Base-by-base conservation (phyloP, 441 rosid species). In the Daphne laureola region DNA sequence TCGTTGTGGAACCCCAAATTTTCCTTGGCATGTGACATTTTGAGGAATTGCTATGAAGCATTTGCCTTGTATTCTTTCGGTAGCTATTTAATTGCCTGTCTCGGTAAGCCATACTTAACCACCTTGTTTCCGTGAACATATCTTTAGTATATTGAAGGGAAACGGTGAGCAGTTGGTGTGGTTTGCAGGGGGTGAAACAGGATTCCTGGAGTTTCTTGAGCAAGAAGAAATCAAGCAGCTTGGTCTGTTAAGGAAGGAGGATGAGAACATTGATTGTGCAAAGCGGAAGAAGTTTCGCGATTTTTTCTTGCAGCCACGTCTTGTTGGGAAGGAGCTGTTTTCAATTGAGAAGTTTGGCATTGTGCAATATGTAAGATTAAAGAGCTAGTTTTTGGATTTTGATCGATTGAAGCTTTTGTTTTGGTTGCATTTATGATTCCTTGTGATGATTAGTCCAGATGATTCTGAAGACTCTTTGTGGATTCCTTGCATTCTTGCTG, bases 31-130 rank as follows among this genome's bases (percentile, higher is more conserved):
- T 86, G 95, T 68, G 96, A 91, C 71, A 79, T 77, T 59, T 46
- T 91, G 77, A 91, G 95, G 68, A 86, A 70, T 73, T 86, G 93
- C 72, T 82, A 86, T 18, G 98, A 91, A 63, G 98, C 98, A 25
- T 86, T 88, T 68, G 98, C 95, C 49, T 67, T 86, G 59, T 91
- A 91, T 51, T 78, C 96, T 47, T 91, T 88, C 58, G 93, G 96
- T 53, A 86, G 96, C 65, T 88, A 86, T 69, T 73, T 91, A 79
- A 75, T 91, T 58, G 93, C 98, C 46, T 91, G 96, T 69, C 78
- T 91, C n/a, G 98, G 97, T 90, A 74, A 73, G 70, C 45, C 56
- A 4, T 43, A 38, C 3, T 36, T 56, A 55, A 31, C 38, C 38
- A 31, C 9, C 38, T 31, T 31, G 1, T 31, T 31, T 31, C 11